phyloP scores from a whole-genome alignment of 1,284 basidiomycete species.

The Ceratobasidium sp. region DNA sequence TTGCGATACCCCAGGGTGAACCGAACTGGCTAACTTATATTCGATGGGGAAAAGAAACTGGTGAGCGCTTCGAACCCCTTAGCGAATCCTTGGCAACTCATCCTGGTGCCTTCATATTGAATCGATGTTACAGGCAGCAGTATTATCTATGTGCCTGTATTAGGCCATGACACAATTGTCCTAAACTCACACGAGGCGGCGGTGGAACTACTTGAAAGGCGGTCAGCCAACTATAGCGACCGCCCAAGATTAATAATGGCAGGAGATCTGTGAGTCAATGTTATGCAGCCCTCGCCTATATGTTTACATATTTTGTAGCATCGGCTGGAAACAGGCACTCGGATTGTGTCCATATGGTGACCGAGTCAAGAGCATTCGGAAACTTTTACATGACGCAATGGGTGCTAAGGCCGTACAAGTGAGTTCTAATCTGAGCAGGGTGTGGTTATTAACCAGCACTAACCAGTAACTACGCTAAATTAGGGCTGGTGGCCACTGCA shows the following conservation, averaged over 20 bases:
- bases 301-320: background rate
- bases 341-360: slow-evolving; percentile 23
- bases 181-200: slow-evolving; percentile 46
- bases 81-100: slow-evolving; percentile 50
- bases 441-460: background rate
- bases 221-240: slow-evolving; percentile 25
- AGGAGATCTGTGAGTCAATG: background rate
- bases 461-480: background rate
- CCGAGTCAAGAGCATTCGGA: background rate
- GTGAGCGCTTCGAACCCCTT: slow-evolving; percentile 42
- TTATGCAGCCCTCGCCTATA: background rate
- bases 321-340: slow-evolving; percentile 4
- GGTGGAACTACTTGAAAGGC: slow-evolving; percentile 39
- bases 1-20: slow-evolving; percentile 46
- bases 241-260: slow-evolving; percentile 15
- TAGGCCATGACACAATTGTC: slow-evolving; percentile 28
- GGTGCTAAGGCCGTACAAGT: slow-evolving; percentile 7
- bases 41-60: slow-evolving; percentile 51
- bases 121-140: slow-evolving; percentile 11
- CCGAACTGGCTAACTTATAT: slow-evolving; percentile 35
- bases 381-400: slow-evolving; percentile 2
- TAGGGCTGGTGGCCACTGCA: slow-evolving; percentile 11
- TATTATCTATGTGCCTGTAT: slow-evolving; percentile 33
- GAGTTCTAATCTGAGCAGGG: background rate
- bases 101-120: slow-evolving; percentile 23